phyloP scores from a whole-genome alignment of 108 stramenopile genomes.

The Cyclostephanos tholiformis region DNA sequence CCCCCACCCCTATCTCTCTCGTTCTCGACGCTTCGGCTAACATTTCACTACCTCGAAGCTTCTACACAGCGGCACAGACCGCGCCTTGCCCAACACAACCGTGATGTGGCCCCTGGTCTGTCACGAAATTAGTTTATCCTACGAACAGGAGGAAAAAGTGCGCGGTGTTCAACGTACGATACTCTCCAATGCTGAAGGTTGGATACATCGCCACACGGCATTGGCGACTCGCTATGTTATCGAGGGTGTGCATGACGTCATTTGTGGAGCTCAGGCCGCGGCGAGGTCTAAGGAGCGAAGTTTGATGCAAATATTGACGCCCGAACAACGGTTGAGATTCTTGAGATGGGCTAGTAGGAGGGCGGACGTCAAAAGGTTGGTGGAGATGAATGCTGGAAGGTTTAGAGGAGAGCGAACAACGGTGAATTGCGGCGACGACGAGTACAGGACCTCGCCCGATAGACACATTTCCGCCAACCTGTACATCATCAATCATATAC shows the following conservation, averaged over 20 bases:
- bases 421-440: constrained; percentile 20
- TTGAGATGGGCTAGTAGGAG: constrained; percentile 67
- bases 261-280: constrained; percentile 51
- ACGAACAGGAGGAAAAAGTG: constrained; percentile 92
- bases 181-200: constrained; percentile 55
- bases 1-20: background rate
- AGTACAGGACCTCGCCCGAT: constrained; percentile 48
- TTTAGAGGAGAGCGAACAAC: background rate
- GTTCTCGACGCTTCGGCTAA: constrained; percentile 1
- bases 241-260: constrained; percentile 57
- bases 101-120: constrained; percentile 94
- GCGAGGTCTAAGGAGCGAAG: constrained; percentile 50
- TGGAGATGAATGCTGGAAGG: constrained; percentile 9
- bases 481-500: constrained; percentile 78
- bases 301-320: constrained; percentile 53
- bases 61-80: constrained; percentile 25
- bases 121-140: constrained; percentile 88
- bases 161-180: constrained; percentile 67
- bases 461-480: constrained; percentile 83
- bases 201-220: constrained; percentile 83
- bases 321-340: constrained; percentile 68
- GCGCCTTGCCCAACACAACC: constrained; percentile 22
- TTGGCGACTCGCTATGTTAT: constrained; percentile 64
- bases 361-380: constrained; percentile 28
- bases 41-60: constrained; percentile 12